phyloP scores from a whole-genome alignment of 2,329 filamentous ascomycete genomes.

The Fusarium sp. region DNA sequence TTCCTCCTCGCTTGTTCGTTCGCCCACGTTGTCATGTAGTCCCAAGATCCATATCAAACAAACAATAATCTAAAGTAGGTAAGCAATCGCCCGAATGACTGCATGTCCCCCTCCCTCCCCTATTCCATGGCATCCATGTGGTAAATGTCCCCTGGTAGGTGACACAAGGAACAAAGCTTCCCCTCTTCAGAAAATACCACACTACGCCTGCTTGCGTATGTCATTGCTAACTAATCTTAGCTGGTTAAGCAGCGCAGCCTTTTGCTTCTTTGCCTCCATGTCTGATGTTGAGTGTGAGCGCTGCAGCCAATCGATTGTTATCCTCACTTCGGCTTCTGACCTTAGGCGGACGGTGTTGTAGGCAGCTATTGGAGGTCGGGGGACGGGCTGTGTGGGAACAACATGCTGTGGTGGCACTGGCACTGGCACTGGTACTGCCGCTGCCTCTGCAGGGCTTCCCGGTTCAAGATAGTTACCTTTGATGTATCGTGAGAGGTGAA shows the following conservation, averaged over 20 bases:
- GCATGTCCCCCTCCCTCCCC: not conserved
- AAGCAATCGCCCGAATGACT: constrained; percentile 9
- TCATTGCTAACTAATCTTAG: constrained; percentile 22
- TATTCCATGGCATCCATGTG: constrained; percentile 1
- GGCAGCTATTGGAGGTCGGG: constrained; percentile 4
- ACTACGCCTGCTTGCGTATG: constrained; percentile 9
- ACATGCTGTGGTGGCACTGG: constrained; percentile 10
- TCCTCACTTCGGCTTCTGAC: constrained; percentile 71
- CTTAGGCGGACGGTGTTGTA: constrained; percentile 58
- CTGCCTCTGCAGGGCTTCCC: constrained; percentile 3
- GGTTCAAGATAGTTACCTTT: constrained; percentile 25
- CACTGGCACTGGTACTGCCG: not conserved
- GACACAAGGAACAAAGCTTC: constrained; percentile 1
- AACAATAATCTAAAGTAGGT: constrained; percentile 7
- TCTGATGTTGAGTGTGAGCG: constrained; percentile 34
- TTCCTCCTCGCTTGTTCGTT: not conserved
- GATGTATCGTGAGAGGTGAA: constrained; percentile 26
- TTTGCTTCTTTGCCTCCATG: constrained; percentile 35
- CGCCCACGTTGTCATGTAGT: constrained; percentile 7
- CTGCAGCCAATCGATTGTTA: constrained; percentile 73
- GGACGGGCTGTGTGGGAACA: constrained; percentile 11
- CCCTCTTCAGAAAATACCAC: constrained; percentile 2
- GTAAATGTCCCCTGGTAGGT: constrained; percentile 10
- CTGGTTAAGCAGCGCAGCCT: constrained; percentile 33
- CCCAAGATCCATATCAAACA: constrained; percentile 21